phyloP scores from a whole-genome alignment of 352 stramenopile genomes.

The Globisporangium canariense region DNA sequence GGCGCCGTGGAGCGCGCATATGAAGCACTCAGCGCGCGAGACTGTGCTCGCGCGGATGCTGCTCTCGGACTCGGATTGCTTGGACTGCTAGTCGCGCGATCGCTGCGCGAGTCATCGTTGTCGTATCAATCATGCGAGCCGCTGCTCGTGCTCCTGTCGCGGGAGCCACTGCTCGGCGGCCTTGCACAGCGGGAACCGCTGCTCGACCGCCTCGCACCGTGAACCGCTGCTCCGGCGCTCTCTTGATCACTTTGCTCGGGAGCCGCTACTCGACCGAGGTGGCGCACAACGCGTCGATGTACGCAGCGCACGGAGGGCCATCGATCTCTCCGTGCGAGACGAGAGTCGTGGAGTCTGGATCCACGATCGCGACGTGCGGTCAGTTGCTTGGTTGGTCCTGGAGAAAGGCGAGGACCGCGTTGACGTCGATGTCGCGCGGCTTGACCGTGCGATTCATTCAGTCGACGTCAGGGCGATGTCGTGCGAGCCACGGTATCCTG shows the following conservation, averaged over 20 bases:
- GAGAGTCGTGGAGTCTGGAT: conserved; percentile 12
- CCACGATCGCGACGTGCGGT: too few relatives aligned
- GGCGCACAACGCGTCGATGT: neutral
- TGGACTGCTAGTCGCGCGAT: too few relatives aligned
- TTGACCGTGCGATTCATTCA: too few relatives aligned
- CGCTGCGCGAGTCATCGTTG: too few relatives aligned
- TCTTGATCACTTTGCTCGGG: neutral
- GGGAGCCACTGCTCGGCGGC: neutral
- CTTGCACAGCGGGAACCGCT: conserved; percentile 5
- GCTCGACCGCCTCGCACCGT: conserved; percentile 7
- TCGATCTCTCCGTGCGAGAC: neutral
- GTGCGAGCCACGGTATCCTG: too few relatives aligned
- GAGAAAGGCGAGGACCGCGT: too few relatives aligned
- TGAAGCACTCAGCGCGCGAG: neutral
- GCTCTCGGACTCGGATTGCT: too few relatives aligned
- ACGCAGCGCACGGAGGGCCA: neutral
- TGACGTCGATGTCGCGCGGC: too few relatives aligned
- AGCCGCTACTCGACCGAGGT: neutral
- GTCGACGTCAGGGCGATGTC: too few relatives aligned
- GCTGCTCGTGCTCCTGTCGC: conserved; percentile 14
- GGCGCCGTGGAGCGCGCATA: too few relatives aligned
- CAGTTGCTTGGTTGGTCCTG: too few relatives aligned
- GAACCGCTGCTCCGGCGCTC: neutral
- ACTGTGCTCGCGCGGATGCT: neutral
- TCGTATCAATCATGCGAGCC: neutral